Evolutionary conservation across 495 filamentous ascomycete species (phyloP).

Genomic region (Aspergillus sparsus): DNA sequence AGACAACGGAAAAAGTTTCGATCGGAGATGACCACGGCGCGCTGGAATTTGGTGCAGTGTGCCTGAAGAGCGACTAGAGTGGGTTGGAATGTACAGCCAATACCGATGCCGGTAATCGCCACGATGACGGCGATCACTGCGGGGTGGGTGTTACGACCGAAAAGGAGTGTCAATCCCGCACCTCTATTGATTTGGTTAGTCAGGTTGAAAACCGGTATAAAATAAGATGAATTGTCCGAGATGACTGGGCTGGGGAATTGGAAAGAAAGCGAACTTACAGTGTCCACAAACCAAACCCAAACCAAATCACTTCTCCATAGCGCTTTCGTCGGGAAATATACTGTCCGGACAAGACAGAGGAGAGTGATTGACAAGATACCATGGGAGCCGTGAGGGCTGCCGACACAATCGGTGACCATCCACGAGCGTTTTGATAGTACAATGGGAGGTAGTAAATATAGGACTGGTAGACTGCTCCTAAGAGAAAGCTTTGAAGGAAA

Average conservation of each 20-base stretch:
- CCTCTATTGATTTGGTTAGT: slow-evolving; percentile 37
- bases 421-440: slow-evolving; percentile 57
- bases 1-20: slow-evolving; percentile 65
- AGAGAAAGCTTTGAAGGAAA: slow-evolving; percentile 60
- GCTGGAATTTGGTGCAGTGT: slow-evolving; percentile 56
- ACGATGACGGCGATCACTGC: slow-evolving; percentile 56
- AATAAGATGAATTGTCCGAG: background rate
- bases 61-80: slow-evolving; percentile 64
- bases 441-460: slow-evolving; percentile 55
- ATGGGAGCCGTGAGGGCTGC: slow-evolving; percentile 54
- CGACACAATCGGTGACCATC: slow-evolving; percentile 49
- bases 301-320: slow-evolving; percentile 60
- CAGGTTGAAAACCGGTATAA: background rate
- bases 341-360: slow-evolving; percentile 56
- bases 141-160: slow-evolving; percentile 47
- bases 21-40: slow-evolving; percentile 61
- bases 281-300: slow-evolving; percentile 55
- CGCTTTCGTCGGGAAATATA: slow-evolving; percentile 58
- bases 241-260: background rate
- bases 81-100: slow-evolving; percentile 63
- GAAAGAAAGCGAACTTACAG: slow-evolving; percentile 37
- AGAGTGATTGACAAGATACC: slow-evolving; percentile 52
- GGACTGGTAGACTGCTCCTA: slow-evolving; percentile 60
- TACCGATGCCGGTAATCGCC: slow-evolving; percentile 53
- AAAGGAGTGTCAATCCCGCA: slow-evolving; percentile 53